Evolutionary conservation across 352 stramenopile genomes (phyloP).

Genomic region (Globisporangium viniferum): DNA sequence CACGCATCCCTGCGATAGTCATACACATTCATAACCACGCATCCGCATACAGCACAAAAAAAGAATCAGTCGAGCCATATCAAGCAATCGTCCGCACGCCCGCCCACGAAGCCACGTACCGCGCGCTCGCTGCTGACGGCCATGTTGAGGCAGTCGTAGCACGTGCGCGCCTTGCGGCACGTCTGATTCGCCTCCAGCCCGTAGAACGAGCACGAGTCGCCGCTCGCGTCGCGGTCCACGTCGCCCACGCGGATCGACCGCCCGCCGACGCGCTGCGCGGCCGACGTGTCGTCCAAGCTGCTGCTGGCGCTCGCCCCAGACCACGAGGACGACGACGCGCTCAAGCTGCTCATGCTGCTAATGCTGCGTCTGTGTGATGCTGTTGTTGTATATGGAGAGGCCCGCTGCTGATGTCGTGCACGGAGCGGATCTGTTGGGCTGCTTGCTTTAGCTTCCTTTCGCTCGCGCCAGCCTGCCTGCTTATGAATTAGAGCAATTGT

Average conservation of each 20-base stretch:
- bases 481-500: too few species aligned
- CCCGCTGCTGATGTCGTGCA: too few species aligned
- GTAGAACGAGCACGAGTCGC: conserved; percentile 69
- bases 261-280: not conserved
- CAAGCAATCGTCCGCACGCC: too few species aligned
- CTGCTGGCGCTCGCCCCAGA: conserved; percentile 12
- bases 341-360: not conserved
- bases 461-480: too few species aligned
- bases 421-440: too few species aligned
- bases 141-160: conserved; percentile 70
- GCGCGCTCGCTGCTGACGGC: conserved; percentile 24
- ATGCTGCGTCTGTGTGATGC: not conserved
- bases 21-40: too few species aligned
- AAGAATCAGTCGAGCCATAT: too few species aligned
- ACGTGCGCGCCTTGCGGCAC: conserved; percentile 58
- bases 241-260: conserved; percentile 24
- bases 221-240: conserved; percentile 38
- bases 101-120: not conserved
- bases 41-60: too few species aligned
- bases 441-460: too few species aligned
- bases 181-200: conserved; percentile 23
- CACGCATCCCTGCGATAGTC: conserved; percentile 33
- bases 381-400: not conserved
- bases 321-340: conserved; percentile 21
- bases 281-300: conserved; percentile 7